These are phyloP conservation scores for Powellomyces hirtus DNA, from an alignment of 192 early-diverging fungal species.

Conservation along the genomic window DNA sequence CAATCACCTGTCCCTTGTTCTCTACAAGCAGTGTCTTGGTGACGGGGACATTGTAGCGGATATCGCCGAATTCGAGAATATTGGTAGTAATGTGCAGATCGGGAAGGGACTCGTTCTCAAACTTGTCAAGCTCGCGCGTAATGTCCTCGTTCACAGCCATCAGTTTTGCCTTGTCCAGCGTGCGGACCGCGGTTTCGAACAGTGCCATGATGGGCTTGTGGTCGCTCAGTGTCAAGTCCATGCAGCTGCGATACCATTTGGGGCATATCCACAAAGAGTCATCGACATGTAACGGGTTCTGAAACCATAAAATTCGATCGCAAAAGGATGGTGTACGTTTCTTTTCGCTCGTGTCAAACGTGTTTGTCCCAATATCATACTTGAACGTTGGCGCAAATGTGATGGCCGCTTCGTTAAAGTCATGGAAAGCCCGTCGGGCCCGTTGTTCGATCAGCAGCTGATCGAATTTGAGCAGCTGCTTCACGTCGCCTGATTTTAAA, in stretches of 20 bases:
- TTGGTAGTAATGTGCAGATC: slow-evolving; percentile 58
- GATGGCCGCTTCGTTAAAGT: slow-evolving; percentile 79
- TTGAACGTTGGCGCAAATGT: slow-evolving; percentile 90
- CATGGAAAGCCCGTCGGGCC: slow-evolving; percentile 71
- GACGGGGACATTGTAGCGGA: slow-evolving; percentile 51
- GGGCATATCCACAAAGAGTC: slow-evolving; percentile 41
- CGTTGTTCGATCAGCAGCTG: slow-evolving; percentile 72
- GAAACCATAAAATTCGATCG: slow-evolving; percentile 86
- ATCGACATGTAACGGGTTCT: slow-evolving; percentile 50
- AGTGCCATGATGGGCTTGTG: slow-evolving; percentile 88
- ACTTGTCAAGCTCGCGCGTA: slow-evolving; percentile 70
- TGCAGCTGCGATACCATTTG: slow-evolving; percentile 56
- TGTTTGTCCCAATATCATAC: slow-evolving; percentile 77
- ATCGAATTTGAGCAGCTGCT: slow-evolving; percentile 73
- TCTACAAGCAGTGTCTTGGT: slow-evolving; percentile 56
- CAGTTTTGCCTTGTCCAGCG: slow-evolving; percentile 55
- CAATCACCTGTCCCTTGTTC: slow-evolving; percentile 70
- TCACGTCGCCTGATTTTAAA: slow-evolving; percentile 55
- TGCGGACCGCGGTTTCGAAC: slow-evolving; percentile 65
- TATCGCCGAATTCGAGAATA: slow-evolving; percentile 69
- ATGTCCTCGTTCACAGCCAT: slow-evolving; percentile 59
- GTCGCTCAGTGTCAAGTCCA: slow-evolving; percentile 73
- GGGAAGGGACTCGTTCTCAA: slow-evolving; percentile 78
- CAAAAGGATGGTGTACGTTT: slow-evolving; percentile 86
- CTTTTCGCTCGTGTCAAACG: slow-evolving; percentile 83